A percentile compares a stretch with the other conserved stretches of the same genome.
phyloP scores from a whole-genome alignment of 129 eudicot genomes.

The Centella asiatica region DNA sequence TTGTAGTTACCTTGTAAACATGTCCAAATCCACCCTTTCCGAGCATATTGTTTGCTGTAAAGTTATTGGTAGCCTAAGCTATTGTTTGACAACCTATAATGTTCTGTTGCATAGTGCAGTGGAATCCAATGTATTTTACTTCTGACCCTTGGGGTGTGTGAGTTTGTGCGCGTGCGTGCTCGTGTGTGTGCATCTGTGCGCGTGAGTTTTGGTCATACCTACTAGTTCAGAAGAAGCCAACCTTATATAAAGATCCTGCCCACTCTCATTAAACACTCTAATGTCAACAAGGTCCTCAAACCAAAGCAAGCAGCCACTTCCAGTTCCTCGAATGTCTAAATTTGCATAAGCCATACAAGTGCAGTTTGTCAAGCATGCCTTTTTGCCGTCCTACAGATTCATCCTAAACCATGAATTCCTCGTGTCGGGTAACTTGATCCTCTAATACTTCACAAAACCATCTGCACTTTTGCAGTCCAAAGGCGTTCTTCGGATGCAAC shows the following conservation, averaged over 20 bases:
- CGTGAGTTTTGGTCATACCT: no score
- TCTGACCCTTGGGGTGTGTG: no score
- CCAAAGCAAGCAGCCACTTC: neutral
- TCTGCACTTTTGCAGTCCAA: neutral
- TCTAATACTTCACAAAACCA: neutral
- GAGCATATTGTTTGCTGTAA: constrained; percentile 1
- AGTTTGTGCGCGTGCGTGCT: no score
- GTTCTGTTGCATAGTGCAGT: no score
- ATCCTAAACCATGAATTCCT: neutral
- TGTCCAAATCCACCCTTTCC: constrained; percentile 15
- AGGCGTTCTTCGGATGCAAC: neutral
- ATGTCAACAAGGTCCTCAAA: no score
- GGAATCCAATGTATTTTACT: no score
- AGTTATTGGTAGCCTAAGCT: neutral
- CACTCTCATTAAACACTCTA: neutral
- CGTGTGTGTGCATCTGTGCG: no score
- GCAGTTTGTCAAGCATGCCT: neutral
- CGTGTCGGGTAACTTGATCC: neutral
- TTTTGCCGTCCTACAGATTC: neutral
- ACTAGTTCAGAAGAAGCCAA: neutral
- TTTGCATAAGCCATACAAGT: constrained; percentile 1
- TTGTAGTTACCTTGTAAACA: constrained; percentile 3
- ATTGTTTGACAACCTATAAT: no score
- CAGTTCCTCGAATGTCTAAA: neutral
- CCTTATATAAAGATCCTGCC: neutral